Evolutionary conservation across 2,329 filamentous ascomycete genomes (phyloP).

Genomic region (Aspergillus pseudoterreus): DNA sequence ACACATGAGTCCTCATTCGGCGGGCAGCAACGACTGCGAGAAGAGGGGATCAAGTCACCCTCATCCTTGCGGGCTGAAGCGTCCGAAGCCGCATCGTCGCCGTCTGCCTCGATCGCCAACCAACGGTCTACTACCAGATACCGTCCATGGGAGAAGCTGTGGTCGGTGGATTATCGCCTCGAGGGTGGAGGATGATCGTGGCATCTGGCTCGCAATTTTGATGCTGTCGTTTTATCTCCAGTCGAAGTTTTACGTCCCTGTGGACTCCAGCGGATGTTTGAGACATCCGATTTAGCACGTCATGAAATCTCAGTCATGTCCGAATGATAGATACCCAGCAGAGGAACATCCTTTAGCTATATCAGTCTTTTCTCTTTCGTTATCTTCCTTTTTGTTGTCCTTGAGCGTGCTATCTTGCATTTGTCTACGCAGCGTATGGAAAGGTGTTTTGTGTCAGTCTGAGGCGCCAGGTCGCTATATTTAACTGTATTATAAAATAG

Average conservation of each 20-base stretch:
- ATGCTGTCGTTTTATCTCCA: too few species aligned
- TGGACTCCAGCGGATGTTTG: neutral
- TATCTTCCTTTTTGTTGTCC: too few species aligned
- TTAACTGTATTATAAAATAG: too few species aligned
- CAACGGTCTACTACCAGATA: slow-evolving; percentile 19
- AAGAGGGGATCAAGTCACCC: slow-evolving; percentile 11
- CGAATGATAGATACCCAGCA: too few species aligned
- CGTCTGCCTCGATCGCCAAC: slow-evolving; percentile 18
- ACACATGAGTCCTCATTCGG: slow-evolving; percentile 1
- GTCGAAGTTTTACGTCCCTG: neutral
- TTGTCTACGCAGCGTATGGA: too few species aligned
- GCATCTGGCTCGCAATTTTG: slow-evolving; percentile 1
- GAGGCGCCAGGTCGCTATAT: too few species aligned
- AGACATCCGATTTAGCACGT: neutral
- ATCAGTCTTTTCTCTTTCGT: too few species aligned
- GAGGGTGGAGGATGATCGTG: slow-evolving; percentile 20
- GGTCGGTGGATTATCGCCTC: slow-evolving; percentile 41
- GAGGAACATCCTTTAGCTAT: too few species aligned
- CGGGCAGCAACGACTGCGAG: slow-evolving; percentile 1
- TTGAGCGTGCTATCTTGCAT: slow-evolving; percentile 3
- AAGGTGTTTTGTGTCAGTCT: too few species aligned
- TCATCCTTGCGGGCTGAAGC: slow-evolving; percentile 14
- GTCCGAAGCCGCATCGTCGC: slow-evolving; percentile 19
- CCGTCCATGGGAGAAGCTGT: slow-evolving; percentile 42
- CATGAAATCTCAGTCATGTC: too few species aligned